These are phyloP conservation scores for Penicillium sp. DNA, from an alignment of 2,329 filamentous ascomycete genomes.

Conservation along the genomic window DNA sequence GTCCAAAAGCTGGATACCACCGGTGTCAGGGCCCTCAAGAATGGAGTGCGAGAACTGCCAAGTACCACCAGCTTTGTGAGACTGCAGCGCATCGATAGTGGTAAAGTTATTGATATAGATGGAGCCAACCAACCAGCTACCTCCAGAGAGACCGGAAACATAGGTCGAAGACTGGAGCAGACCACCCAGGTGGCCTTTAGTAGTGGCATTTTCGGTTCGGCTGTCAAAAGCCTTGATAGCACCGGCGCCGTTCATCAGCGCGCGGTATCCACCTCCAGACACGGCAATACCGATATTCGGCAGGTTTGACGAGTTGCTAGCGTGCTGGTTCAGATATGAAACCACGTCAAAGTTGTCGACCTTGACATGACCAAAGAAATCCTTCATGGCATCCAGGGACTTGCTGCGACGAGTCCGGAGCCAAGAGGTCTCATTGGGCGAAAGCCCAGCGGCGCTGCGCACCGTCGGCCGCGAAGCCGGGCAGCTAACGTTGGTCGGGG, in stretches of 20 bases:
- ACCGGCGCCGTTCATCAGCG: constrained; percentile 82
- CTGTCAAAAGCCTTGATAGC: constrained; percentile 73
- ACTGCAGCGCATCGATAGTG: constrained; percentile 48
- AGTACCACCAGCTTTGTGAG: constrained; percentile 15
- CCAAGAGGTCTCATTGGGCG: constrained; percentile 68
- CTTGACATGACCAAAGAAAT: constrained; percentile 65
- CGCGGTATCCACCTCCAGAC: constrained; percentile 81
- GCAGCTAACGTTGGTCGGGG: constrained; percentile 63
- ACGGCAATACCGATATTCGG: constrained; percentile 72
- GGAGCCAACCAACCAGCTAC: constrained; percentile 77
- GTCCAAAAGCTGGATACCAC: constrained; percentile 40
- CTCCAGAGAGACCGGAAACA: constrained; percentile 74
- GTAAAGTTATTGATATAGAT: constrained; percentile 78
- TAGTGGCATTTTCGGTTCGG: constrained; percentile 60
- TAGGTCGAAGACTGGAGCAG: constrained; percentile 79
- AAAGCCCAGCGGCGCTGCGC: constrained; percentile 60
- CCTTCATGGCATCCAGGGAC: constrained; percentile 66
- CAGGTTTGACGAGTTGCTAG: constrained; percentile 52
- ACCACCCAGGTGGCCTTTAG: constrained; percentile 67
- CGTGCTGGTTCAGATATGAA: constrained; percentile 60
- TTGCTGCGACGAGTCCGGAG: constrained; percentile 64
- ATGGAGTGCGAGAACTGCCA: constrained; percentile 44
- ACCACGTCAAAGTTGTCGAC: constrained; percentile 75
- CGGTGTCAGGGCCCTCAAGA: constrained; percentile 38
- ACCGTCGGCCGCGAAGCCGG: constrained; percentile 63